These are phyloP conservation scores for Mycena alexandri DNA, from an alignment of 768 basidiomycete genomes.

Conservation along the genomic window DNA sequence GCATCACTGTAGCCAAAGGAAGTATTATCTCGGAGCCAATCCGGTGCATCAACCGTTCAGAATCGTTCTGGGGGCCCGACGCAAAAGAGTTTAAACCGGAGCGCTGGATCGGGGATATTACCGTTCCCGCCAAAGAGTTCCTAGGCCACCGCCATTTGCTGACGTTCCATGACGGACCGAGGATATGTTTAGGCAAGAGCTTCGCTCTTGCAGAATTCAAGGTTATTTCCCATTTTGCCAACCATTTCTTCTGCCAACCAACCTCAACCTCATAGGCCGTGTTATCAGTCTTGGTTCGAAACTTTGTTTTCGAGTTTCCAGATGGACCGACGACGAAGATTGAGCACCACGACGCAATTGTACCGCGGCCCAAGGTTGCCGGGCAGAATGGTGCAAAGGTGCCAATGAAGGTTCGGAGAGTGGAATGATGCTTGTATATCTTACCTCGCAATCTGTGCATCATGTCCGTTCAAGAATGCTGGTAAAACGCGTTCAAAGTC, in stretches of 20 bases:
- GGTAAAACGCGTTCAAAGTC: no score
- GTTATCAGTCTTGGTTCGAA: constrained; percentile 58
- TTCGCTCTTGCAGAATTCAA: constrained; percentile 64
- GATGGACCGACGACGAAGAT: constrained; percentile 56
- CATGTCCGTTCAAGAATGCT: no score
- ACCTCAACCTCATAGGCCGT: constrained; percentile 48
- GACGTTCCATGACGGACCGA: constrained; percentile 65
- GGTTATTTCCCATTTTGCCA: constrained; percentile 19
- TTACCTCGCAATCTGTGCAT: no score
- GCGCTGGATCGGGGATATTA: constrained; percentile 65
- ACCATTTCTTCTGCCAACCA: not conserved
- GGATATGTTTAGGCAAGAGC: constrained; percentile 61
- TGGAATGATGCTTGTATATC: constrained; percentile 32
- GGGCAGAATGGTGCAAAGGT: constrained; percentile 50
- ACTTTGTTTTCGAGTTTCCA: constrained; percentile 55
- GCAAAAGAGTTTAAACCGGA: constrained; percentile 72
- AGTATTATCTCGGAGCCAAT: constrained; percentile 59
- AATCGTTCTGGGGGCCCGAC: constrained; percentile 70
- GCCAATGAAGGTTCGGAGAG: constrained; percentile 50
- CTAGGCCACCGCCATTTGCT: constrained; percentile 65
- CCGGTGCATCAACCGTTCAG: constrained; percentile 61
- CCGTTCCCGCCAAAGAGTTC: constrained; percentile 52
- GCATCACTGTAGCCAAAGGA: constrained; percentile 62
- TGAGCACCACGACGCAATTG: constrained; percentile 49
- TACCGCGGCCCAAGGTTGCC: constrained; percentile 55